phyloP scores from a whole-genome alignment of 2,329 filamentous ascomycete genomes.

The Trichoderma lentiforme region DNA sequence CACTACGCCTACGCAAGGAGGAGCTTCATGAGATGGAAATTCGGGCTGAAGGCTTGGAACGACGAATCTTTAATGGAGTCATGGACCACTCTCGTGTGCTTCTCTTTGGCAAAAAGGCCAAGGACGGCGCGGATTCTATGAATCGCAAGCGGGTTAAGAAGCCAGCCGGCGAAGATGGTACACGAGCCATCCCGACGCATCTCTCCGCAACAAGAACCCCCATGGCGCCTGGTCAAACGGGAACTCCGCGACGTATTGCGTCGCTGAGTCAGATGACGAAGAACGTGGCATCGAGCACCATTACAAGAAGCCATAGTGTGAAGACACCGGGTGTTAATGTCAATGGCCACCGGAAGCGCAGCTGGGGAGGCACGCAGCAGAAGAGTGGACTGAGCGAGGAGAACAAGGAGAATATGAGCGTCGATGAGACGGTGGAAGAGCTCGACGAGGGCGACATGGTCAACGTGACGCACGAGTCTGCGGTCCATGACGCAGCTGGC shows the following conservation, averaged over 20 bases:
- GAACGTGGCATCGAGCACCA: constrained; percentile 61
- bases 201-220: constrained; percentile 51
- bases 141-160: constrained; percentile 55
- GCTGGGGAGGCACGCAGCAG: constrained; percentile 57
- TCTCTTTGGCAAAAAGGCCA: constrained; percentile 67
- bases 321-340: constrained; percentile 51
- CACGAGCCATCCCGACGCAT: constrained; percentile 37
- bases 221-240: constrained; percentile 44
- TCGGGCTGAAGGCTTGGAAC: constrained; percentile 83
- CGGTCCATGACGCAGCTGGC: constrained; percentile 18
- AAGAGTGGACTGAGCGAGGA: constrained; percentile 51
- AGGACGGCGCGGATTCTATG: constrained; percentile 51
- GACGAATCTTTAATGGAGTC: constrained; percentile 88
- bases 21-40: constrained; percentile 89
- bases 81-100: constrained; percentile 93
- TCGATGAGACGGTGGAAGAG: constrained; percentile 64
- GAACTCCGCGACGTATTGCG: constrained; percentile 74
- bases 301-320: constrained; percentile 77
- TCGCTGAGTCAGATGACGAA: constrained; percentile 87
- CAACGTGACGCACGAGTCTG: constrained; percentile 15
- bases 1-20: constrained; percentile 81
- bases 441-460: constrained; percentile 29
- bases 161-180: constrained; percentile 30
- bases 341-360: constrained; percentile 60
- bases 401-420: constrained; percentile 60